Evolutionary conservation across 306 rosid species (phyloP), one percentile per base, ranked within the genome.

Genomic region (Pterocarpus macrocarpus): DNA sequence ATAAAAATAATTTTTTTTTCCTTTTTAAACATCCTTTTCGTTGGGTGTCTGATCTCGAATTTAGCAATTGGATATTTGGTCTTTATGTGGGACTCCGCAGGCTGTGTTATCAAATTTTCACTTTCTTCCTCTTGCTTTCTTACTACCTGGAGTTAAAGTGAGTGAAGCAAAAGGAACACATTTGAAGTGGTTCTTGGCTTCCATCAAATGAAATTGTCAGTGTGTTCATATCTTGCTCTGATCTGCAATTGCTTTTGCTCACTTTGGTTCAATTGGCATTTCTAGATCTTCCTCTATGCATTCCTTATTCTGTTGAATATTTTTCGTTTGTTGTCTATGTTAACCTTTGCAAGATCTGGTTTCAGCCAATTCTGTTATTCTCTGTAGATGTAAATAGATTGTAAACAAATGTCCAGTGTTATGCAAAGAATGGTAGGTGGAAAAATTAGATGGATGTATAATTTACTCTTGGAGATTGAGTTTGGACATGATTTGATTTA

Each of bases 281-380:
- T 39, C 75, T 78, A 80, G 88, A 78, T 89, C 89, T 87, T 65
- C 49, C 39, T 44, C 64, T 45, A 47, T 50, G 65, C 76, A 39
- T 68, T 32, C 17, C 65, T 22, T 11, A 12, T 73, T 47, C 6
- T 80, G 30, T 77, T 69, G 34, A 35, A 32, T 47, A 4, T 52
- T 28, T 68, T 9, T 69, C 30, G 38, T 52, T 68, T 63, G 2
- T 36, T 73, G 45, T 36, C 11, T n/a, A 44, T 84, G 55, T 58
- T 50, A 36, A 79, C 71, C 82, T 32, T 41, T 68, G 50, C 57
- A 86, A 87, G 91, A 90, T 92, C 93, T 87, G 87, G 84, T 53
- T 73, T 77, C 50, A 65, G 28, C 67, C 53, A 62, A 49, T 69
- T 69, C 32, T 56, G 69, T 50, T 75, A 43, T 45, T 50, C 49